Evolutionary conservation across 257 asterid genomes (phyloP).

Genomic region (Asclepias syriaca): DNA sequence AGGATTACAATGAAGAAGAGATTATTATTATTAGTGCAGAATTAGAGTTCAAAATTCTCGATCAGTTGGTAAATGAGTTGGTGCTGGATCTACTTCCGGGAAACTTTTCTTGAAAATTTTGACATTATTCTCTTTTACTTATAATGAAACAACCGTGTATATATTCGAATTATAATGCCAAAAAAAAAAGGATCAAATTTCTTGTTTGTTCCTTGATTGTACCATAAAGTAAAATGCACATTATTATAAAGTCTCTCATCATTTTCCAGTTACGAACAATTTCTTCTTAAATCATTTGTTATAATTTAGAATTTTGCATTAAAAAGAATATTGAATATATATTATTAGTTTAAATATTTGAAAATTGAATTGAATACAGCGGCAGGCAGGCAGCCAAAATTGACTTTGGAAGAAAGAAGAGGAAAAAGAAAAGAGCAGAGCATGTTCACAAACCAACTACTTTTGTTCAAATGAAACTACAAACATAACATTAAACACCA

Average conservation of each 20-base stretch:
- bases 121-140: background rate
- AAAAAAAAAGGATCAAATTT: background rate
- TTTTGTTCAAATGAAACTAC: background rate
- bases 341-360: too few relatives aligned
- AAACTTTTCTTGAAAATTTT: background rate
- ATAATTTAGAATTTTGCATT: too few relatives aligned
- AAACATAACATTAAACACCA: background rate
- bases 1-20: constrained; percentile 10
- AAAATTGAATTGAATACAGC: background rate
- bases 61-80: constrained; percentile 42
- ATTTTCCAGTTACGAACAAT: too few relatives aligned
- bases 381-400: constrained; percentile 3
- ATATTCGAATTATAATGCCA: background rate
- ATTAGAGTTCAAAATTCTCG: constrained; percentile 38
- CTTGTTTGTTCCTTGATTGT: background rate
- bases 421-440: background rate
- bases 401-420: background rate
- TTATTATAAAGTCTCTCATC: background rate
- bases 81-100: constrained; percentile 22
- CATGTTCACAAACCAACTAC: background rate
- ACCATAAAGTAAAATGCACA: background rate
- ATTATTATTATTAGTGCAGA: constrained; percentile 28
- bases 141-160: background rate
- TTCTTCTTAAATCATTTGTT: too few relatives aligned
- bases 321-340: too few relatives aligned